Base-by-base conservation (phyloP, 768 basidiomycete species). In the Calocybe cyanea region DNA sequence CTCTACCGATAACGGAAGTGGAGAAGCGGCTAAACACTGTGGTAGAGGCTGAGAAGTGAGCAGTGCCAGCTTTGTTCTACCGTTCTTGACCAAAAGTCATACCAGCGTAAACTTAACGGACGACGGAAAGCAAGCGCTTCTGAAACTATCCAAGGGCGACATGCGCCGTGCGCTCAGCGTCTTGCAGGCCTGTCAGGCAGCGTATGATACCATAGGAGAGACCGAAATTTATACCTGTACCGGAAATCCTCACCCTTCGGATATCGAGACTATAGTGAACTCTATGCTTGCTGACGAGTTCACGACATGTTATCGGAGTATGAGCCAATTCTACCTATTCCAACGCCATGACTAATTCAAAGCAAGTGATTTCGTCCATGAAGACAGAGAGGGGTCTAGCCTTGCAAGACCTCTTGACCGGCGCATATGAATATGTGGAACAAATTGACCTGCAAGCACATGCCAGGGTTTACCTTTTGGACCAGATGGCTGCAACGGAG, bases 201-300 rank as follows among this genome's bases (percentile, higher is more conserved):
- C 95, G 3, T 99, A 97, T 61, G 91, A 94, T 34, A 63, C 78
- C 8, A 82, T 84, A 24, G 87, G 89, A 45, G 94, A 97, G 67
- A 81, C 82, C 0, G 92, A 96, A 52, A 81, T 99, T 18, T 99
- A 98, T 64, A 91, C 87, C 54, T 98, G 95, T 63, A 98, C 96
- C 0, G 96, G 96, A 32, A 94, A 84, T 55, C 96, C 96, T 15
- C 93, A 97, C 62, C 96, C 96, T 0, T 77, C 80, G 20, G 96
- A 99, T 65, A 92, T 99, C 37, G 92, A 94, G 60, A 78, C 81
- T 9, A 87, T 99, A 32, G 90, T 98, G 24, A 85, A 90, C 52
- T 90, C 88, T 7, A 98, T 99, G 96, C 79, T 98, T 59, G 79
- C 85, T 3, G 93, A 97, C 55, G 93, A 96, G 57, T 98, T 98